A percentile compares a stretch with the other conserved stretches of the same genome.
Evolutionary conservation across 306 rosid genomes (phyloP).

Genomic region (Medicago arabica): DNA sequence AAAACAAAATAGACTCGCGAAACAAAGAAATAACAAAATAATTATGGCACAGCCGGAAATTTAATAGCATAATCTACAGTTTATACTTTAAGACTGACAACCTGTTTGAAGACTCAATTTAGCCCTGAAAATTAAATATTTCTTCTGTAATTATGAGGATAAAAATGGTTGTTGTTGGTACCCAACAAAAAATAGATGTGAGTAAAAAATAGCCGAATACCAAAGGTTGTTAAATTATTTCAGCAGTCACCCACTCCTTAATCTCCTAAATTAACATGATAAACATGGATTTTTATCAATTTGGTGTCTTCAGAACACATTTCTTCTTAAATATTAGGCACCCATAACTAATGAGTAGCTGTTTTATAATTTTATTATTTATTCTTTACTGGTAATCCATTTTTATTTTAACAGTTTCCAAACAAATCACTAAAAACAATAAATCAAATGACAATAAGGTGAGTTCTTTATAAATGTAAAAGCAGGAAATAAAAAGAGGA

Average conservation of each 20-base stretch:
- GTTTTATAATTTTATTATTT: constrained; percentile 2
- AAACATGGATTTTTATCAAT: neutral
- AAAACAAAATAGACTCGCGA: neutral
- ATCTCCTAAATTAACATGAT: neutral
- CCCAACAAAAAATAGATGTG: neutral
- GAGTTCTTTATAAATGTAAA: neutral
- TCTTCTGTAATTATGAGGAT: neutral
- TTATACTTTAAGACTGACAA: constrained; percentile 6
- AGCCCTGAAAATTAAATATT: constrained; percentile 9
- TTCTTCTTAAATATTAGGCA: neutral
- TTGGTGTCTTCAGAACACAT: constrained; percentile 28
- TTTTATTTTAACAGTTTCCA: neutral
- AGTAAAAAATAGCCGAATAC: neutral
- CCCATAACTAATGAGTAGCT: constrained; percentile 5
- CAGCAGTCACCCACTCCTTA: neutral
- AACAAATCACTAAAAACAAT: neutral
- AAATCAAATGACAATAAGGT: neutral
- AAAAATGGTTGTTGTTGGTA: neutral
- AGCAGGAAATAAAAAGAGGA: neutral
- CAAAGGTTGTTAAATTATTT: constrained; percentile 9
- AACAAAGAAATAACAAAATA: constrained; percentile 8
- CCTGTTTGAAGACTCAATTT: constrained; percentile 23
- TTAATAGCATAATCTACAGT: neutral
- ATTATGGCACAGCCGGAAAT: neutral
- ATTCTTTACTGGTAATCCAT: neutral